A percentile compares a stretch with the other conserved stretches of the same genome.
These are phyloP conservation scores for Candida incommunis DNA, from an alignment of 805 yeast species.

Conservation along the genomic window DNA sequence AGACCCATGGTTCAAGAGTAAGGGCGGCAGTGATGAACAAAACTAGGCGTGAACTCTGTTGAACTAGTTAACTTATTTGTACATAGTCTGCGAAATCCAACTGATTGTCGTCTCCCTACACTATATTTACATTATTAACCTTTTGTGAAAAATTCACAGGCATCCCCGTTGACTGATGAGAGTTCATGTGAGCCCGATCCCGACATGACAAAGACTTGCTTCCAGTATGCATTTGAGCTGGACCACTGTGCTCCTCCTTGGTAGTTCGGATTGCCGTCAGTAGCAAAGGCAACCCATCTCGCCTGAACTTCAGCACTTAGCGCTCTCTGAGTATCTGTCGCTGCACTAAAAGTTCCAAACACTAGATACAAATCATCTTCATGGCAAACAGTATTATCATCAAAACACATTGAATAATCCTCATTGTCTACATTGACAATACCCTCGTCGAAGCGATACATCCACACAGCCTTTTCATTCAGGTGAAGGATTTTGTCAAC, in stretches of 20 bases:
- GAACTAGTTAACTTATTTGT: background rate
- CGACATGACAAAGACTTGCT: background rate
- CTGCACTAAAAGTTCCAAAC: conserved; percentile 7
- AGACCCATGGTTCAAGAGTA: conserved; percentile 1
- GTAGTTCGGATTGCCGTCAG: conserved; percentile 13
- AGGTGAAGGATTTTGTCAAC: conserved; percentile 2
- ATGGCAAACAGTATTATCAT: conserved; percentile 15
- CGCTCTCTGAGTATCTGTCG: conserved; percentile 7
- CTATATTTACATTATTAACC: no score
- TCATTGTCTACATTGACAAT: conserved; percentile 12
- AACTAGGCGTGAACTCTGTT: no score
- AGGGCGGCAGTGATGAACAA: no score
- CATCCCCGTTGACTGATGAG: background rate
- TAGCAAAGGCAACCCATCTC: conserved; percentile 17
- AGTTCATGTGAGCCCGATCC: background rate
- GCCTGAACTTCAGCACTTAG: conserved; percentile 13
- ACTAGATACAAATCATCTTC: conserved; percentile 17
- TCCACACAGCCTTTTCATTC: conserved; percentile 7
- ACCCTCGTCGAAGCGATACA: conserved; percentile 15
- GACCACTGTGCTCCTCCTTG: conserved; percentile 9
- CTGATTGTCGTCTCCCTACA: no score
- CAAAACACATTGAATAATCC: conserved; percentile 9
- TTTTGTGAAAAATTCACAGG: background rate
- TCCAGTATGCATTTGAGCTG: background rate
- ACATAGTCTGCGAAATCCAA: no score